Conservation (phyloP, 2,329 filamentous ascomycete genomes). For the Ophiostoma fasciatum region DNA sequence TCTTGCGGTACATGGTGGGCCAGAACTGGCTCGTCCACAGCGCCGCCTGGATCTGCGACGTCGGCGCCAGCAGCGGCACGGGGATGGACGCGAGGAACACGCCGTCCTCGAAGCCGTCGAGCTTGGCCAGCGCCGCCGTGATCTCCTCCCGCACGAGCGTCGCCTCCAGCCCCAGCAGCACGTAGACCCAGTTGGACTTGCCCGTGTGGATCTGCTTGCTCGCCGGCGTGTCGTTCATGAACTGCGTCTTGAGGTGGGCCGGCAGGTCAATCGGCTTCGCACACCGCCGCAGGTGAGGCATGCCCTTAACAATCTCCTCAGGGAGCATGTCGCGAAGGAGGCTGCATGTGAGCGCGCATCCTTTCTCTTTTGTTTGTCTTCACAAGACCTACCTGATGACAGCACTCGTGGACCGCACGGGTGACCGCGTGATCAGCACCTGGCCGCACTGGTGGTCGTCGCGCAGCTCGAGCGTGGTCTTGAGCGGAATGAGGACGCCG, state of each 20-base stretch:
- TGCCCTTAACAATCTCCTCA: conserved; percentile 46
- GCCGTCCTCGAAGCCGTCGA: conserved; percentile 34
- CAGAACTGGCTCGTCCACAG: conserved; percentile 65
- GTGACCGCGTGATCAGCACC: conserved; percentile 58
- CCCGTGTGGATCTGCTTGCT: conserved; percentile 43
- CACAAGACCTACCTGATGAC: conserved; percentile 58
- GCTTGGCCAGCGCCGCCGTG: conserved; percentile 26
- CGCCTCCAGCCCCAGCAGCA: conserved; percentile 36
- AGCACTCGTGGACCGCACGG: conserved; percentile 55
- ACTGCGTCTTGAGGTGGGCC: conserved; percentile 44
- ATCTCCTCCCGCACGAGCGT: conserved; percentile 40
- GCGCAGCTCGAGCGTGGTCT: conserved; percentile 48
- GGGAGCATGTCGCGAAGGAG: conserved; percentile 41
- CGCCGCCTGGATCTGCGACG: conserved; percentile 58
- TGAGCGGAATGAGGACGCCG: conserved; percentile 44
- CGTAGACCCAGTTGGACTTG: conserved; percentile 46
- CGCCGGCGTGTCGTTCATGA: conserved; percentile 41
- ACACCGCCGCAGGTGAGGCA: conserved; percentile 61
- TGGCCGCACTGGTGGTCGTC: conserved; percentile 43
- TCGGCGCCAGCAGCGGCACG: conserved; percentile 60
- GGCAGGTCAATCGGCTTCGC: conserved; percentile 58
- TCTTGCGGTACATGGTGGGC: conserved; percentile 77
- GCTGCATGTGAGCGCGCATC: conserved; percentile 23
- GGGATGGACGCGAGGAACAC: conserved; percentile 47
- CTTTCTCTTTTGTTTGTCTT: no score